Base-by-base conservation (phyloP, 108 stramenopile species). In the Nitzschia sp. region DNA sequence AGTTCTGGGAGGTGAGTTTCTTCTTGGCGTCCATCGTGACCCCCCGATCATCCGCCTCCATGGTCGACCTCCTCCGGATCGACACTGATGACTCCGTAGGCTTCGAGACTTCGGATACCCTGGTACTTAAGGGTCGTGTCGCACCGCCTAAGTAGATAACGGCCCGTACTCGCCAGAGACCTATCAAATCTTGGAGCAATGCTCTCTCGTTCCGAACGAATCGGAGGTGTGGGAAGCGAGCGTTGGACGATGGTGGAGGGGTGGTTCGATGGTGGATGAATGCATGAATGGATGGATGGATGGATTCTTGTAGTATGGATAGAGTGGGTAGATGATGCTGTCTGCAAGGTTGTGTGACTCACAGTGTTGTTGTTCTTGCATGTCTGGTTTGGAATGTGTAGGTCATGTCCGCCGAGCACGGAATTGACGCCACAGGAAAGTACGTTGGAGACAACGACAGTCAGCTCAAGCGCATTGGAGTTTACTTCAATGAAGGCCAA, bases 1-100 rank as follows among this genome's bases (percentile, higher is more conserved):
- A 96, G 82, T 97, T 96, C 75, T 97, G 94, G 96, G 88, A 97
- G 91, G 90, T 92, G 72, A 57, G 86, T 79, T 54, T 21, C 17
- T 17, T 48, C 17, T 5, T 34, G 5, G 29, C 29, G 5, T 34
- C 29, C 29, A 34, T 34, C 14, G 25, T 20, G 11, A 11, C 57
- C 12, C 37, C 15, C 17, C 25, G 37, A 60, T 42, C 25, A 34
- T 34, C 29, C 29, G 57, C 39, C 3, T 2, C 59, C 25, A 42
- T 39, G 11, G 17, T 60, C 22, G 22, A 34, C 29, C 29, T 34
- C 29, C 29, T 34, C 29, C 29, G 29, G 29, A 34, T 34, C 29
- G 29, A 34, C 29, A 34, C 29, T 34, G 29, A 34, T 34, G 29
- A 34, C 46, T 48, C 46, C 46, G 46, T 17, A 48, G n/a, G 17